These are phyloP conservation scores for Clarireedia monteithiana DNA, from an alignment of 2,329 filamentous ascomycete species.

Conservation along the genomic window DNA sequence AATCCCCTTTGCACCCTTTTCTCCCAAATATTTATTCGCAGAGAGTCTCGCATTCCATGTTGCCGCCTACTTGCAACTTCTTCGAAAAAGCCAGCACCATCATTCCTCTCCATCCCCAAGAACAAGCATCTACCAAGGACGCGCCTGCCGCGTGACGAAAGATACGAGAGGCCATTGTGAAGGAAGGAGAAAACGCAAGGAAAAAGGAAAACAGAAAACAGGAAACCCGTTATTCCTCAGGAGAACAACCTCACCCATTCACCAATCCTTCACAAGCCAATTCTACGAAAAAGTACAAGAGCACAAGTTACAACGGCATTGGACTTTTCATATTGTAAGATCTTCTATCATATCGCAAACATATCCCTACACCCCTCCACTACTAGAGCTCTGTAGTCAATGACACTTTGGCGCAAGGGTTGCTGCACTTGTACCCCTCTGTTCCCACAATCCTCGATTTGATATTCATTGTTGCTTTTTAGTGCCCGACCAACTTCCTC, in stretches of 20 bases:
- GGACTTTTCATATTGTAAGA: neutral
- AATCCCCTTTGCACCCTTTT: neutral
- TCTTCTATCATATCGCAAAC: neutral
- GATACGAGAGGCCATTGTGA: neutral
- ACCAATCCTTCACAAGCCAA: neutral
- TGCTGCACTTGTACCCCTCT: conserved; percentile 9
- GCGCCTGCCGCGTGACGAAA: conserved; percentile 9
- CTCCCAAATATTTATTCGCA: neutral
- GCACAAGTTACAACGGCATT: neutral
- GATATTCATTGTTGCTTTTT: conserved; percentile 6
- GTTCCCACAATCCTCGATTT: conserved; percentile 1
- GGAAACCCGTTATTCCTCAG: neutral
- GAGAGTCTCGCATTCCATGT: too few species aligned
- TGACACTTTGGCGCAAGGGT: conserved; percentile 18
- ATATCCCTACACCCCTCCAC: conserved; percentile 1
- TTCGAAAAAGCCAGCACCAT: neutral
- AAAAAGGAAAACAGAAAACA: conserved; percentile 1
- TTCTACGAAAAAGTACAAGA: neutral
- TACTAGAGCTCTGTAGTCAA: conserved; percentile 6
- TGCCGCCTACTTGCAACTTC: neutral
- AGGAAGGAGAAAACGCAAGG: conserved; percentile 1
- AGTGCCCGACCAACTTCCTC: neutral
- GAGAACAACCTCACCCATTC: neutral
- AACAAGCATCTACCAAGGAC: conserved; percentile 3
- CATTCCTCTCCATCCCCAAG: neutral